Base-by-base conservation (phyloP, 2,329 filamentous ascomycete genomes). In the Nothophoma quercina region DNA sequence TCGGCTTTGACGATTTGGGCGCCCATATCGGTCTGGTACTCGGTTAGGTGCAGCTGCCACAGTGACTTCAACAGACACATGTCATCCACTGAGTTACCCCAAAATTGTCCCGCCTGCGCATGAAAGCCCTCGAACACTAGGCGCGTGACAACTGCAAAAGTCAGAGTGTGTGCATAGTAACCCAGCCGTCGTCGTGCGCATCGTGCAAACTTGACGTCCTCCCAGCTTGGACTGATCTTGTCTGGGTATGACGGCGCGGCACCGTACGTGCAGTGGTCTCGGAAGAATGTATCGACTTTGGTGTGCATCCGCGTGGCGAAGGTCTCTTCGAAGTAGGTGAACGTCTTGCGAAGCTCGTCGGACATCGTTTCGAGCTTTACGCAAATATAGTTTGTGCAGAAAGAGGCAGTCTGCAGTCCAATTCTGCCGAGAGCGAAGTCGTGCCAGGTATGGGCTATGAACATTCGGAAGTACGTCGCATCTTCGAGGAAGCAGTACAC, bases 341-440 rank as follows among this genome's bases (percentile, higher is more conserved):
- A 38, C 2, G 12, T 33, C 7, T 8, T 15, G 1, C 6, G 28
- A 5, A 48, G 15, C 7, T 36, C 18, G 21, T 13, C 19, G 13
- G 28, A 25, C 15, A 52, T 25, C 15, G 5, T 8, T 15, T 32
- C 29, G 7, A 55, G 36, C 4, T 16, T 34, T 4, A n/a, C 52
- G 26, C 70, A 56, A n/a, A 62, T 66, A 51, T 54, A 60, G 45
- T 74, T 71, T 21, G 68, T 74, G 35, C 68, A 65, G 16, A 70
- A 26, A 21, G 70, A 64, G 5, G 71, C 68, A 10, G 69, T 69
- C 56, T 68, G 67, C 5, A 75, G 56, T 22, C 71, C 63, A 15
- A 72, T 67, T 15, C 62, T 58, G 19, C 60, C 58, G 13, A 64
- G 54, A 38, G 56, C 57, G 42, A 72, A 75, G 8, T 69, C 67